A percentile compares a stretch with the other conserved stretches of the same genome.
These are phyloP conservation scores for Fusarium begoniae DNA, from an alignment of 2,329 filamentous ascomycete genomes.

Conservation along the genomic window DNA sequence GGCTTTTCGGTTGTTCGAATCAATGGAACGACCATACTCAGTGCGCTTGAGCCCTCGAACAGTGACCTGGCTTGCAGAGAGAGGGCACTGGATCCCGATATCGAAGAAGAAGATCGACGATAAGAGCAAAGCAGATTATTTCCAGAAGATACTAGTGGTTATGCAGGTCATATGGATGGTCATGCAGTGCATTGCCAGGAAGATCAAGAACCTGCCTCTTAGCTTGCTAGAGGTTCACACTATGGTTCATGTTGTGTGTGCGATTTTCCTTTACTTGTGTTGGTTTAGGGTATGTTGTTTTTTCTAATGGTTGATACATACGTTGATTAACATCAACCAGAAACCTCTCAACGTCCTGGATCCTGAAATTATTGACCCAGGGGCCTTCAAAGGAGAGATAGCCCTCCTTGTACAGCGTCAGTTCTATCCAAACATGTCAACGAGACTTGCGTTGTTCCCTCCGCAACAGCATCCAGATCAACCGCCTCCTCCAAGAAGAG, in stretches of 20 bases:
- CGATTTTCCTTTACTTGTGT: constrained; percentile 31
- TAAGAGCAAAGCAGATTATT: constrained; percentile 49
- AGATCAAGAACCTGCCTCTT: constrained; percentile 46
- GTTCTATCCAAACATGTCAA: constrained; percentile 2
- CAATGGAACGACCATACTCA: background rate
- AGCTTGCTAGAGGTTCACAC: constrained; percentile 49
- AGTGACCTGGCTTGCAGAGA: constrained; percentile 4
- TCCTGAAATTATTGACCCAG: background rate
- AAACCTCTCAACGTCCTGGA: constrained; percentile 25
- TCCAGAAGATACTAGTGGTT: constrained; percentile 49
- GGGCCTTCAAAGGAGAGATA: background rate
- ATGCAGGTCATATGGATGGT: constrained; percentile 53
- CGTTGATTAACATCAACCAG: background rate
- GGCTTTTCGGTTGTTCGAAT: background rate
- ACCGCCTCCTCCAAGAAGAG: background rate
- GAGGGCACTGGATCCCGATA: constrained; percentile 10
- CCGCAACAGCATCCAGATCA: background rate
- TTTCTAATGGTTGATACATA: rapidly evolving
- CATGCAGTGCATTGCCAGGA: constrained; percentile 46
- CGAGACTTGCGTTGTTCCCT: background rate
- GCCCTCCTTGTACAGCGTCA: background rate
- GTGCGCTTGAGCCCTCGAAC: background rate
- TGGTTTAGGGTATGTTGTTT: constrained; percentile 22
- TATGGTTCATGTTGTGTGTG: constrained; percentile 34
- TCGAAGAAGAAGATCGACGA: constrained; percentile 42